Conservation (phyloP, 352 stramenopile genomes). For the Phytophthora macrochlamydospora region DNA sequence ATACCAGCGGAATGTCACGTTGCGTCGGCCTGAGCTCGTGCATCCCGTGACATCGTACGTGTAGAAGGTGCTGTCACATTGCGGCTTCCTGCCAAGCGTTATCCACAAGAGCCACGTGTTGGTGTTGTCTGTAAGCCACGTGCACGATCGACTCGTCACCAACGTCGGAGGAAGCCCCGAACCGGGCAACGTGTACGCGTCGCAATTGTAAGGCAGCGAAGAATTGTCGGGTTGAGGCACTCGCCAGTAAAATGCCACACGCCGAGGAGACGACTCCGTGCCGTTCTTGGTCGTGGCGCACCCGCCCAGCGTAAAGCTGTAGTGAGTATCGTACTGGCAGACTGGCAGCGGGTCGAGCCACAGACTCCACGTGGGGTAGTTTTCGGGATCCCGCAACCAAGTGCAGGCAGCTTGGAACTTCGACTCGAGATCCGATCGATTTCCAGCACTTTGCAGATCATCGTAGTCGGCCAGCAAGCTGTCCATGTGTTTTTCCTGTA, state of each 20-base stretch:
- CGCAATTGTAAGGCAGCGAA: slow-evolving; percentile 45
- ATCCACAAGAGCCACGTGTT: slow-evolving; percentile 34
- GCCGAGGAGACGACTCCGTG: not conserved
- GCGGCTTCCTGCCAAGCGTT: slow-evolving; percentile 4
- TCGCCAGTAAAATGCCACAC: slow-evolving; percentile 50
- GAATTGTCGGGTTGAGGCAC: slow-evolving; percentile 40
- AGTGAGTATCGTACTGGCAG: slow-evolving; percentile 38
- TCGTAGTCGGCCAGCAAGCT: slow-evolving; percentile 36
- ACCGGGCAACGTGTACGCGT: slow-evolving; percentile 28
- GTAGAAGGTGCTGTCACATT: slow-evolving; percentile 40
- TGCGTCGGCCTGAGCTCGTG: slow-evolving; percentile 11
- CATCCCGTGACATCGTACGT: slow-evolving; percentile 37
- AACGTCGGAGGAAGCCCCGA: slow-evolving; percentile 26
- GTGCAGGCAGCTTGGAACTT: slow-evolving; percentile 25
- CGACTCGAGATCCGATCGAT: slow-evolving; percentile 19
- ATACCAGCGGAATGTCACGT: slow-evolving; percentile 32
- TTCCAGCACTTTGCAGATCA: slow-evolving; percentile 1
- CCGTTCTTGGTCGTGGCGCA: too few species aligned
- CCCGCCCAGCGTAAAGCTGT: slow-evolving; percentile 1
- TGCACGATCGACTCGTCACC: slow-evolving; percentile 32
- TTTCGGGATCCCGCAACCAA: not conserved
- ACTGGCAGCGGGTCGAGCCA: slow-evolving; percentile 49
- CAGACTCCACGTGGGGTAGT: slow-evolving; percentile 41
- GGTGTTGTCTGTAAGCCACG: slow-evolving; percentile 33
- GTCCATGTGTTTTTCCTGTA: slow-evolving; percentile 49